Evolutionary conservation across 371 early-diverging fungal genomes (phyloP), one percentile per base, ranked within the genome.

Genomic region (Smittium mucronatum): DNA sequence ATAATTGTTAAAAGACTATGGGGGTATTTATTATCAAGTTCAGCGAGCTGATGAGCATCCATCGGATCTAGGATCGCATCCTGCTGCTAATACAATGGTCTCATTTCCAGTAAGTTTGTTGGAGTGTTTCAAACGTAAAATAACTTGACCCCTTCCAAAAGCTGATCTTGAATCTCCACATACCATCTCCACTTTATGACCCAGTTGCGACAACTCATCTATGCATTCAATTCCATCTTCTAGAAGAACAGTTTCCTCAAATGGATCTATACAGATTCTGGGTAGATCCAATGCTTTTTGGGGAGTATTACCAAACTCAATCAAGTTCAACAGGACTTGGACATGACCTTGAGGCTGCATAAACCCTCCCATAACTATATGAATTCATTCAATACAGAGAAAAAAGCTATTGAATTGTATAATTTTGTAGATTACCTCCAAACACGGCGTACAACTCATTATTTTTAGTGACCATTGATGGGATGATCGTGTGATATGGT

Each of bases 401-500:
- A n/a, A n/a, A n/a, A n/a, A 47, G 5, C 5, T 11, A 47, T 11
- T 11, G 47, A 47, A 47, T 11, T 47, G 5, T 11, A 47, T 11
- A 47, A 21, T 47, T 11, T 47, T 47, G 47, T 11, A 21, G 11
- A 11, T 47, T 80, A 61, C 63, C 63, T n/a, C 63, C 63, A 61
- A 61, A 61, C 5, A 61, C 63, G 16, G 63, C 29, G 69, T 76
- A 79, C 15, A 83, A 74, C 11, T 80, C 83, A 69, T 80, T 69
- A 60, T 74, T 79, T 33, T 71, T 72, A 1, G 85, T 85, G 28
- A 83, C 84, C 84, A 88, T 84, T 16, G 85, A 87, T 15, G 89
- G 89, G 64, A 91, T 89, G 47, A 92, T 90, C 0, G 93, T 92
- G 78, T 92, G 93, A 67, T 88, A 90, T 0, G 93, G 90, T n/a